These are phyloP conservation scores for Aphanoascus verrucosus DNA, from an alignment of 2,329 filamentous ascomycete species.

Conservation along the genomic window DNA sequence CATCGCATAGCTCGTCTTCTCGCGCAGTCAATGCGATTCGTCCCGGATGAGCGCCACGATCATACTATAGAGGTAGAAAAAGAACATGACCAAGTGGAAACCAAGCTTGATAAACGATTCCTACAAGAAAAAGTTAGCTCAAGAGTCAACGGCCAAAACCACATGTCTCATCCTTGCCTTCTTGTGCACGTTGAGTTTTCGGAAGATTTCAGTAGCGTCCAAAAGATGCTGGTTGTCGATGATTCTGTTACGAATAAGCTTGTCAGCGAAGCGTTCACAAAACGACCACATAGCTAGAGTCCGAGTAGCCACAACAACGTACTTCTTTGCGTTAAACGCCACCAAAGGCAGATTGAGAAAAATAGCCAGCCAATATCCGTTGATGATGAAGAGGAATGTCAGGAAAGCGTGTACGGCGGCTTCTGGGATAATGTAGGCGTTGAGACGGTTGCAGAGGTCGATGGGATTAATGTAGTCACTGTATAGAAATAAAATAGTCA, in stretches of 20 bases:
- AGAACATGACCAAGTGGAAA: conserved; percentile 99
- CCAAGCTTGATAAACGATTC: conserved; percentile 99
- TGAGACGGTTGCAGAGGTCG: conserved; percentile 98
- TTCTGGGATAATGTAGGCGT: conserved; percentile 98
- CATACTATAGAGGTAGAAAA: conserved; percentile 99
- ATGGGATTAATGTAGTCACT: conserved; percentile 99
- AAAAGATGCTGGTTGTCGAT: conserved; percentile 93
- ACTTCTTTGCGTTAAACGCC: conserved; percentile 97
- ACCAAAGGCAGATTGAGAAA: conserved; percentile 85
- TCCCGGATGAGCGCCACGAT: conserved; percentile 94
- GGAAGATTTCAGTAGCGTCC: conserved; percentile 97
- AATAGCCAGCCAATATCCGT: conserved; percentile 94
- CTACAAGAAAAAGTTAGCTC: conserved; percentile 37
- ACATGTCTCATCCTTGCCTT: conserved; percentile 50
- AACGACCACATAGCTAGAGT: background rate
- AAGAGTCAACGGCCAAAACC: background rate
- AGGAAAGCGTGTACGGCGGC: conserved; percentile 94
- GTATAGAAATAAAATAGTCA: conserved; percentile 16
- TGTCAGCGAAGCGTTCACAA: background rate
- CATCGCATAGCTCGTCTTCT: conserved; percentile 32
- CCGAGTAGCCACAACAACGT: conserved; percentile 33
- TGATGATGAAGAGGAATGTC: conserved; percentile 92
- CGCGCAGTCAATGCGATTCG: conserved; percentile 62
- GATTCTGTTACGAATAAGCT: conserved; percentile 51
- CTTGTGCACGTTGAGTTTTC: conserved; percentile 97